These are phyloP conservation scores for Populus euphratica DNA, from an alignment of 345 rosid genomes.

Conservation along the genomic window DNA sequence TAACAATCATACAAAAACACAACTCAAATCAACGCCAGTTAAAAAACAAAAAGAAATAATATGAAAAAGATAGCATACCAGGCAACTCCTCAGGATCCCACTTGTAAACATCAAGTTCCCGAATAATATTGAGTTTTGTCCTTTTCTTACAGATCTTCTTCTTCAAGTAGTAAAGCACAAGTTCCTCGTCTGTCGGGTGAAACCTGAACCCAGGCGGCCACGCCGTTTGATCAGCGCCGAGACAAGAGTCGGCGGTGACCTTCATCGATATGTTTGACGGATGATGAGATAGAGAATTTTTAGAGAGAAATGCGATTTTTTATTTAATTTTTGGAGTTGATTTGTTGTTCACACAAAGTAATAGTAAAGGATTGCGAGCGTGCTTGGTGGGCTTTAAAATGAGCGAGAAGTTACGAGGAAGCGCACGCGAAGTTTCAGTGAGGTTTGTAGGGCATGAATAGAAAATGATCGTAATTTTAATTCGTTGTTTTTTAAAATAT, in stretches of 20 bases:
- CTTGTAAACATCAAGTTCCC: slow-evolving; percentile 82
- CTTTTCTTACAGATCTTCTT: slow-evolving; percentile 63
- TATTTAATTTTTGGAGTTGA: neutral
- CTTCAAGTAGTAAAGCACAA: slow-evolving; percentile 68
- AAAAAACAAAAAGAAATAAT: neutral
- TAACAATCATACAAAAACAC: neutral
- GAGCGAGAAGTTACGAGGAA: neutral
- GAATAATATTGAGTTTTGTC: slow-evolving; percentile 54
- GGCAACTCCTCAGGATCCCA: slow-evolving; percentile 93
- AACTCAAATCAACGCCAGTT: slow-evolving; percentile 6
- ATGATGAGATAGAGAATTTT: neutral
- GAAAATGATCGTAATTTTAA: no score
- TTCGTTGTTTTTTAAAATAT: no score
- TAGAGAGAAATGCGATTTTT: neutral
- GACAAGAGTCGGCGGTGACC: slow-evolving; percentile 19
- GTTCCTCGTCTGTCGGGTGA: slow-evolving; percentile 94
- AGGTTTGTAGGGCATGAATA: neutral
- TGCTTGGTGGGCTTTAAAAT: neutral
- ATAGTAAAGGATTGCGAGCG: neutral
- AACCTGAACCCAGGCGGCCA: slow-evolving; percentile 95
- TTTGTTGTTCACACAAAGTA: neutral
- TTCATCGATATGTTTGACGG: slow-evolving; percentile 19
- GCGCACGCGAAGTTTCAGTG: neutral
- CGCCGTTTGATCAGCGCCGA: slow-evolving; percentile 26
- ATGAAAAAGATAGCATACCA: slow-evolving; percentile 32